Evolutionary conservation across 1,139 yeast species (phyloP).

Genomic region (Meyerozyma guilliermondii): DNA sequence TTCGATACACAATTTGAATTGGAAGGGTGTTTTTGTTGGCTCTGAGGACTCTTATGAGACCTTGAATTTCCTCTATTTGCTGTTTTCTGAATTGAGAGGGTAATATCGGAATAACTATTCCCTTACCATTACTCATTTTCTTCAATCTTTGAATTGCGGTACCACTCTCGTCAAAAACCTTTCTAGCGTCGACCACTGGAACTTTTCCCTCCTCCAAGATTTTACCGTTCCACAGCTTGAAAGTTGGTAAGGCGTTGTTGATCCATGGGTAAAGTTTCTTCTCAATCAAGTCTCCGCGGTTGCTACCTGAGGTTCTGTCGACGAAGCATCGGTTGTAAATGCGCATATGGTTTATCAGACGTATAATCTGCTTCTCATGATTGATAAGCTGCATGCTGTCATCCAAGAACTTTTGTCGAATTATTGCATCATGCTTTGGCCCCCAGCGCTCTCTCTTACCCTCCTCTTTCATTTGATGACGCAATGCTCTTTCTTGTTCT

Average conservation of each 20-base stretch:
- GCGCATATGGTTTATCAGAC: constrained; percentile 22
- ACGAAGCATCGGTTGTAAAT: constrained; percentile 28
- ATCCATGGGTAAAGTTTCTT: constrained; percentile 14
- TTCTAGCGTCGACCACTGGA: constrained; percentile 9
- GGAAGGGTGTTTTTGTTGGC: constrained; percentile 25
- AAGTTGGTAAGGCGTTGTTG: constrained; percentile 9
- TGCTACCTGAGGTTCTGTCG: constrained; percentile 4
- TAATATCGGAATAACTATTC: constrained; percentile 30
- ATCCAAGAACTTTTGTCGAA: constrained; percentile 9
- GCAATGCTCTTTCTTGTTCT: constrained; percentile 9
- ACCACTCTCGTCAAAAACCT: not conserved
- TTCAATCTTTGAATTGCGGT: constrained; percentile 15
- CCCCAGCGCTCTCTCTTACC: constrained; percentile 8
- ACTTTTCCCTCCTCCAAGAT: constrained; percentile 7
- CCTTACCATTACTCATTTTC: constrained; percentile 20
- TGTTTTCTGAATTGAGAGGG: constrained; percentile 11
- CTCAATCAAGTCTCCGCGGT: constrained; percentile 5
- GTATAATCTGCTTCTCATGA: constrained; percentile 18
- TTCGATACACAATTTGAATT: constrained; percentile 21
- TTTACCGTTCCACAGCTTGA: constrained; percentile 16
- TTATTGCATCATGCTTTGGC: constrained; percentile 9
- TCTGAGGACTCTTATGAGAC: constrained; percentile 24
- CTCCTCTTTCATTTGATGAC: constrained; percentile 6
- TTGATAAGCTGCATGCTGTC: constrained; percentile 12
- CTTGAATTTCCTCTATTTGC: constrained; percentile 17